A percentile compares a stretch with the other conserved stretches of the same genome.
Evolutionary conservation across 257 asterid genomes (phyloP).

Genomic region (Perilla frutescens): DNA sequence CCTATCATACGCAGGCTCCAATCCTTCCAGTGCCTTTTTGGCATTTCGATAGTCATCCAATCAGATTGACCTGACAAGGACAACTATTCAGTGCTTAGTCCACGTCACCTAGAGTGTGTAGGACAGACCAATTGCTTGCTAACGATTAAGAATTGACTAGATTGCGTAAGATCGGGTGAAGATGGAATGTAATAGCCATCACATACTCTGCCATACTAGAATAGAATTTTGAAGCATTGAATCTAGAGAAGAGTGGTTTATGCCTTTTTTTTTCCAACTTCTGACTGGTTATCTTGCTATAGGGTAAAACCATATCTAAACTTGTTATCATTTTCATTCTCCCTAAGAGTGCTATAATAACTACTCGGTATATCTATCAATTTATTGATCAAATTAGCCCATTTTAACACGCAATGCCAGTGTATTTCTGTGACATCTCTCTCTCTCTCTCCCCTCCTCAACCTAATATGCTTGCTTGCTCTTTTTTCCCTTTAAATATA

Average conservation of each 20-base stretch:
- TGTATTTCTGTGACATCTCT: not conserved
- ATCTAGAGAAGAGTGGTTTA: not conserved
- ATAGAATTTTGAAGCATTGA: not conserved
- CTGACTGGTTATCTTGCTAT: too few relatives aligned
- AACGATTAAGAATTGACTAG: too few relatives aligned
- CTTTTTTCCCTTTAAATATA: not conserved
- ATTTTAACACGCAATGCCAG: not conserved
- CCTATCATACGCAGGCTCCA: not conserved
- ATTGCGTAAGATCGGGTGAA: not conserved
- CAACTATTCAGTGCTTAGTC: not conserved
- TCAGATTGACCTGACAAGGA: not conserved
- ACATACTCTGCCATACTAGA: not conserved
- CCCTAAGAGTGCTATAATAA: not conserved
- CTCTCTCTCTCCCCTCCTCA: not conserved
- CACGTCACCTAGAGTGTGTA: not conserved
- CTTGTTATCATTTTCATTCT: not conserved
- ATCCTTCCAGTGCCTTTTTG: not conserved
- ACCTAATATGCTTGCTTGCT: not conserved
- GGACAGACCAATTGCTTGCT: not conserved
- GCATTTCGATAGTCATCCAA: not conserved
- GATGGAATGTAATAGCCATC: not conserved
- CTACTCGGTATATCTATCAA: not conserved
- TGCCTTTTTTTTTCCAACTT: too few relatives aligned
- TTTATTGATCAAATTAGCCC: not conserved
- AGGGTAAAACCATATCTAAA: too few relatives aligned